Percentiles rank a stretch among this genome's conserved stretches.
phyloP scores from a whole-genome alignment of 1,284 basidiomycete species.

The Anthracocystis panici-leucophaei region DNA sequence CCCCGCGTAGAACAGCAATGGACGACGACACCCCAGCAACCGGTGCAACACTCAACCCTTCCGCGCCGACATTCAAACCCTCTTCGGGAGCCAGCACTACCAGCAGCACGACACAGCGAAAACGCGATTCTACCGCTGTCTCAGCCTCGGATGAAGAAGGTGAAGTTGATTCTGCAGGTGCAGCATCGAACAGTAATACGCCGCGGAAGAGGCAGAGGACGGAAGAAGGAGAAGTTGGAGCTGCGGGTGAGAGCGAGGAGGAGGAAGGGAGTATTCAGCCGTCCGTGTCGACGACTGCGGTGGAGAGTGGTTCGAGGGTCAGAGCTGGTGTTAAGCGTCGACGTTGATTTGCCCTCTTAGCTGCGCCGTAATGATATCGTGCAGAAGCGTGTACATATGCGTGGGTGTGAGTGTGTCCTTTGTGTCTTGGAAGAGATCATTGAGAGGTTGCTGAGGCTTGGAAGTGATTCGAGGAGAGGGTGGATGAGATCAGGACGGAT shows the following conservation, averaged over 20 bases:
- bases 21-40: conserved; percentile 2
- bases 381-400: not conserved
- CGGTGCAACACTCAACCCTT: conserved; percentile 16
- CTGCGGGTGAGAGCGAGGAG: conserved; percentile 36
- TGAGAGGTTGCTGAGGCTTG: no score
- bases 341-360: conserved; percentile 8
- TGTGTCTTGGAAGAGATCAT: no score
- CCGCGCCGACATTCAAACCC: conserved; percentile 29
- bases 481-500: no score
- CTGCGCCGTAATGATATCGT: not conserved
- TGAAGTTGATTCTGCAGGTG: conserved; percentile 16
- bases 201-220: conserved; percentile 48
- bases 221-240: conserved; percentile 36
- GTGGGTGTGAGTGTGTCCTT: no score
- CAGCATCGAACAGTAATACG: conserved; percentile 38
- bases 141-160: conserved; percentile 43
- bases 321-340: conserved; percentile 27
- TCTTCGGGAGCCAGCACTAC: conserved; percentile 1
- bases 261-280: conserved; percentile 47
- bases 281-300: not conserved
- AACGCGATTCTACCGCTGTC: conserved; percentile 36
- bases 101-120: conserved; percentile 13
- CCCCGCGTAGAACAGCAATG: conserved; percentile 4
- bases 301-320: not conserved
- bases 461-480: no score